phyloP scores from a whole-genome alignment of 169 alveolate species.

The Plasmodium inui region DNA sequence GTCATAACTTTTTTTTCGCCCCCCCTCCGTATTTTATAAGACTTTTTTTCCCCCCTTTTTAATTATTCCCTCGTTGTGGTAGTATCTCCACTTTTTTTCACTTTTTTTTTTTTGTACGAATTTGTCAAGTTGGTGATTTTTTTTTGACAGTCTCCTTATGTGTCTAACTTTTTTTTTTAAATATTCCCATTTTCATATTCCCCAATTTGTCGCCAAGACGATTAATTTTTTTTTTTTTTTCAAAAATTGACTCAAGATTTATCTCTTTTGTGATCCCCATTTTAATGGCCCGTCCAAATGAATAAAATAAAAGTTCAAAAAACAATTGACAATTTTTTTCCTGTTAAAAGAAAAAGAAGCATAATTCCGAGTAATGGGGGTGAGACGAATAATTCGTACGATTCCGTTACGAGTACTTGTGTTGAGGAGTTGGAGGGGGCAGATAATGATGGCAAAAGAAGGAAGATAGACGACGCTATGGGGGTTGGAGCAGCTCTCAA shows the following conservation, averaged over 20 bases:
- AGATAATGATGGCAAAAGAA: conserved; percentile 11
- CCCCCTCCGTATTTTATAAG: neutral
- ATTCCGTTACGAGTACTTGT: neutral
- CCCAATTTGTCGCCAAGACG: neutral
- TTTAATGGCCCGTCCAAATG: neutral
- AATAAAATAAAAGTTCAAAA: conserved; percentile 55
- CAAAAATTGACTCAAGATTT: neutral
- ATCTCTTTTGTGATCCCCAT: neutral
- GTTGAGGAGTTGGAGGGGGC: conserved; percentile 15
- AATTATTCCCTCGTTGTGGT: neutral
- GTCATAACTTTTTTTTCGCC: neutral
- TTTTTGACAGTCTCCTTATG: neutral
- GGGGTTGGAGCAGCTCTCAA: neutral
- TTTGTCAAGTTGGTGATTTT: neutral
- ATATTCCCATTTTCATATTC: neutral
- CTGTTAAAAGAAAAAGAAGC: conserved; percentile 33
- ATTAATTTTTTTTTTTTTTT: neutral
- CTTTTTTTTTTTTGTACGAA: neutral
- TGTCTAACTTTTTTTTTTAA: neutral
- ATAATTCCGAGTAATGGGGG: neutral
- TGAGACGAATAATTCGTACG: neutral
- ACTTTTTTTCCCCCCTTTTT: neutral
- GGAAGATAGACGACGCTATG: conserved; percentile 7
- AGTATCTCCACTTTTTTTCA: neutral
- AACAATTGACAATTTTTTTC: conserved; percentile 61